Base-by-base conservation (phyloP, 345 rosid genomes). In the Rhizophora apiculata region DNA sequence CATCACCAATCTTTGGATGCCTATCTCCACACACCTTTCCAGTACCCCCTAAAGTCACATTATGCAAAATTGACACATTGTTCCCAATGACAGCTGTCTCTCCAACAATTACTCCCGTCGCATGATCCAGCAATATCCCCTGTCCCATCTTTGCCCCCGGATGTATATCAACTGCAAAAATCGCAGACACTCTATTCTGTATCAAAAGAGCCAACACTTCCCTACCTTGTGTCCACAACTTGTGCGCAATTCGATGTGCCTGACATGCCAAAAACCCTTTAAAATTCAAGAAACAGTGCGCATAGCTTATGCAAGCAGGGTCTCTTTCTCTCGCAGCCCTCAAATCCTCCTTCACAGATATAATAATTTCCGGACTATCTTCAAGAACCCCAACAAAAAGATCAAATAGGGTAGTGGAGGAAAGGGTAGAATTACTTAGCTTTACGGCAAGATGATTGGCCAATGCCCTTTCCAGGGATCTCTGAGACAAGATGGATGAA, bases 1-100 rank as follows among this genome's bases (percentile, higher is more conserved):
- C 98, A 60, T 94, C 85, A 0, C 97, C 97, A n/a, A 91, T 91
- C 85, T 94, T 94, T 0, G 97, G 97, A 37, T 94, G 98, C 72
- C 98, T 78, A 11, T 91, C 98, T 1, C 98, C 98, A 8, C 77
- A 78, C 67, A 53, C 79, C 80, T 94, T 94, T 32, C 98, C 98
- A 0, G 98, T 94, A 16, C 97, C 98, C 2, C 98, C 98, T 10
- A 91, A 79, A 3, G 98, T 91, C 20, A 94, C 97, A 64, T 91
- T 89, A 20, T 94, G 98, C 62, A 94, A 78, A 63, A 94, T 91
- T 2, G 98, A 91, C 54, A 94, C 97, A 62, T 91, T 83, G 72
- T 89, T 80, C 46, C 98, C 98, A 2, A 94, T 85, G 59, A 91
- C 96, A 1, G 98, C 97, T 0, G 98, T 94, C 79, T 94, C 98